phyloP scores from a whole-genome alignment of 2,329 filamentous ascomycete species.

The Colletotrichum sp. region DNA sequence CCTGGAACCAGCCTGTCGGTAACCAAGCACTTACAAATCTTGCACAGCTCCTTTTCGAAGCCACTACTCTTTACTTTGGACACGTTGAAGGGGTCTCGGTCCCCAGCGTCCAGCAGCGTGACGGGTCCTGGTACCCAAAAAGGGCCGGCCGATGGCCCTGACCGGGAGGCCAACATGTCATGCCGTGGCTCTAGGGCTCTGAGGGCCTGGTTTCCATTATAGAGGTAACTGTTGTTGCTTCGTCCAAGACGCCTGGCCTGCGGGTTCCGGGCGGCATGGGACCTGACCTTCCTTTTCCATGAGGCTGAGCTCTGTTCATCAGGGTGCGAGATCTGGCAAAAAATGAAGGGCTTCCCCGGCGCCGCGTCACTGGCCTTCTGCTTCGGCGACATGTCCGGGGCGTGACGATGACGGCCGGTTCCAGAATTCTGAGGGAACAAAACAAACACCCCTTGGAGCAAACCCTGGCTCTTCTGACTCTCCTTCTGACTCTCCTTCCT shows the following conservation, averaged over 20 bases:
- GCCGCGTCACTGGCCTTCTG: not conserved
- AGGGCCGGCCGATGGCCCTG: not conserved
- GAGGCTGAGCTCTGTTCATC: not conserved
- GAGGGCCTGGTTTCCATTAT: not conserved
- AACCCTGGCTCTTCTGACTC: not conserved
- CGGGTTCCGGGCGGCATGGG: conserved; percentile 23
- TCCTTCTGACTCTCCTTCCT: not conserved
- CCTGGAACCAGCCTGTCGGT: not conserved
- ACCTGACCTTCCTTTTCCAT: conserved; percentile 20
- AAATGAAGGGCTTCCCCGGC: conserved; percentile 15
- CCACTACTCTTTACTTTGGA: not conserved
- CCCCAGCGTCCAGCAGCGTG: not conserved
- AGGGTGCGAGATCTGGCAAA: conserved; percentile 22
- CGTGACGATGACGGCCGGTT: not conserved
- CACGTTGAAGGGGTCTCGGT: conserved; percentile 2
- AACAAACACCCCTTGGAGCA: not conserved
- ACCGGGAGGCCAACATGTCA: not conserved
- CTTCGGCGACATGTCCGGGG: not conserved
- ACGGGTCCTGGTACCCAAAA: not conserved
- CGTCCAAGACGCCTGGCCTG: not conserved
- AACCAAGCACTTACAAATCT: conserved; percentile 4
- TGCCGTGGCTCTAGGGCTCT: not conserved
- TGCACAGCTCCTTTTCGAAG: conserved; percentile 1
- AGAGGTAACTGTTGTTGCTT: not conserved
- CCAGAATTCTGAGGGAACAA: not conserved